Evolutionary conservation across 257 asterid species (phyloP).

Genomic region (Ballota nigra): DNA sequence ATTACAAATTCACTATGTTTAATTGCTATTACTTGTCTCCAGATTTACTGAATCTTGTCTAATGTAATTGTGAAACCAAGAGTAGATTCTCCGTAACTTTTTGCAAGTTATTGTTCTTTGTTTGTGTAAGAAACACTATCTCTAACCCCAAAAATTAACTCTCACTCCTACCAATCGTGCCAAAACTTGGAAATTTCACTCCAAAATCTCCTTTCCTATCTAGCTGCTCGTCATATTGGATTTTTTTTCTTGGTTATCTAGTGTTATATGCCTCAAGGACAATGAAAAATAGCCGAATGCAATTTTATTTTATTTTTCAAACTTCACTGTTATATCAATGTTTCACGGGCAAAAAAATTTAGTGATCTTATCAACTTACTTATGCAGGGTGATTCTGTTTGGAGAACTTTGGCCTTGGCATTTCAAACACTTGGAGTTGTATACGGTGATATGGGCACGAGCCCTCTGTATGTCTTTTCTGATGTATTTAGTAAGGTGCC

Average conservation of each 20-base stretch:
- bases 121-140: background rate
- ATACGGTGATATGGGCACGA: constrained; percentile 96
- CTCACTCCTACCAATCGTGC: background rate
- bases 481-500: constrained; percentile 86
- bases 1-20: background rate
- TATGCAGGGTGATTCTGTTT: constrained; percentile 61
- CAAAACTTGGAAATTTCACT: background rate
- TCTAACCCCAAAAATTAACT: background rate
- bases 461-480: constrained; percentile 85
- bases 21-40: background rate
- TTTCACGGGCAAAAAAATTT: background rate
- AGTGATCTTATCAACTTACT: background rate
- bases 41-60: no score
- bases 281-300: background rate
- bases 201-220: background rate
- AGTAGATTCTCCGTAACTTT: no score
- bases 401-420: constrained; percentile 72
- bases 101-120: background rate
- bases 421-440: constrained; percentile 98
- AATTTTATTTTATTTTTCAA: background rate
- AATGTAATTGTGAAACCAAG: no score
- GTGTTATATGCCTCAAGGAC: background rate
- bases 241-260: background rate
- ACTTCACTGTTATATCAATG: background rate
- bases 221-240: background rate